These are phyloP conservation scores for Pseudogymnoascus destructans DNA, from an alignment of 2,329 filamentous ascomycete genomes.

Conservation along the genomic window DNA sequence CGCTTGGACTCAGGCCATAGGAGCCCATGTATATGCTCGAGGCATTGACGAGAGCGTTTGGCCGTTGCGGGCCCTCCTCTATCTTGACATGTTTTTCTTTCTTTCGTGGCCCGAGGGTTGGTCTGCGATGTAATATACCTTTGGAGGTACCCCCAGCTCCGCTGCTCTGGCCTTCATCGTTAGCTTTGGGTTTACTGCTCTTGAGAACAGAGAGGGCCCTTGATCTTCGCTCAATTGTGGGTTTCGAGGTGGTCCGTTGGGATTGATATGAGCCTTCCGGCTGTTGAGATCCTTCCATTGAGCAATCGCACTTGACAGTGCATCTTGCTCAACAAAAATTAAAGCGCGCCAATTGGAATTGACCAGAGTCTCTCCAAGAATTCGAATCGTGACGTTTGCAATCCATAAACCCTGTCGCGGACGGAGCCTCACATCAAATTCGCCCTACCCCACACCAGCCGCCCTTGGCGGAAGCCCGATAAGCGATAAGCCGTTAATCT, in stretches of 20 bases:
- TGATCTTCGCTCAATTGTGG: neutral
- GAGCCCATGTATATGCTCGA: slow-evolving; percentile 27
- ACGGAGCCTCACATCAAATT: neutral
- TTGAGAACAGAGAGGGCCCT: neutral
- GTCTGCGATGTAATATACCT: slow-evolving; percentile 16
- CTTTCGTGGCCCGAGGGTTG: slow-evolving; percentile 9
- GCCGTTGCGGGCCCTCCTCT: slow-evolving; percentile 15
- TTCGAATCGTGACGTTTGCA: neutral
- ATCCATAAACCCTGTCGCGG: neutral
- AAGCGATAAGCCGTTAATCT: slow-evolving; percentile 6
- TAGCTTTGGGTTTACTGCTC: neutral
- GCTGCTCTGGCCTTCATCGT: neutral
- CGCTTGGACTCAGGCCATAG: slow-evolving; percentile 20
- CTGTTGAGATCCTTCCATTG: slow-evolving; percentile 5
- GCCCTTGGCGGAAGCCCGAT: neutral
- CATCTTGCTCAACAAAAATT: slow-evolving; percentile 6
- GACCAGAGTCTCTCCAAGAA: neutral
- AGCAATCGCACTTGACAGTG: neutral
- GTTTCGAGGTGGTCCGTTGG: neutral
- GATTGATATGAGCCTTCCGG: neutral
- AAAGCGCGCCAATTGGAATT: no score
- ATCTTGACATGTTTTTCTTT: slow-evolving; percentile 21
- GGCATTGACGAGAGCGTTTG: slow-evolving; percentile 15
- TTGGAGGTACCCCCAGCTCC: slow-evolving; percentile 7
- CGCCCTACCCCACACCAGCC: neutral